Conservation (phyloP, 2,329 filamentous ascomycete genomes). For the Aspergillus chevalieri region DNA sequence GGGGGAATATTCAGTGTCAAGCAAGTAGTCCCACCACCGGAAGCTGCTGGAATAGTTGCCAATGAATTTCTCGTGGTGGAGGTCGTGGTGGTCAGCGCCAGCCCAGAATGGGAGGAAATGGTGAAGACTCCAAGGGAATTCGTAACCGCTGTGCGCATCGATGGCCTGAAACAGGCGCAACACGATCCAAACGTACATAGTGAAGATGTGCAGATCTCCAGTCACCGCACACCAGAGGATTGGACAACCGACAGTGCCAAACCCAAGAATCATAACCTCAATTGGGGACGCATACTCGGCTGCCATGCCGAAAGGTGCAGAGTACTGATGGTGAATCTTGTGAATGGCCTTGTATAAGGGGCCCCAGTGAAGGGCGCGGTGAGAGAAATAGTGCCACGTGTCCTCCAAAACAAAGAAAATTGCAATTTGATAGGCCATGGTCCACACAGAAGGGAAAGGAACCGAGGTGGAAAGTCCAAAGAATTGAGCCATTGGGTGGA, state of each 20-base stretch:
- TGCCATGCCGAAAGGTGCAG: conserved; percentile 89
- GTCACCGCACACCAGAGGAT: conserved; percentile 79
- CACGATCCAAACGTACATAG: conserved; percentile 96
- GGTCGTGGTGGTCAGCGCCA: conserved; percentile 90
- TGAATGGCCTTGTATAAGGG: conserved; percentile 94
- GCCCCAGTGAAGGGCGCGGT: conserved; percentile 88
- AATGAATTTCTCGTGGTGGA: conserved; percentile 97
- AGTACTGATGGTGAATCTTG: conserved; percentile 99
- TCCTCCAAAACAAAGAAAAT: conserved; percentile 96
- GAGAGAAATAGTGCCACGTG: conserved; percentile 96
- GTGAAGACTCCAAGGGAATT: conserved; percentile 95
- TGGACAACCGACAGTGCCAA: conserved; percentile 76
- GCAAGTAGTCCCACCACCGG: conserved; percentile 94
- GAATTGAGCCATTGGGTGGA: conserved; percentile 92
- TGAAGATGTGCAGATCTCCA: conserved; percentile 84
- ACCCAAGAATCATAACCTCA: conserved; percentile 88
- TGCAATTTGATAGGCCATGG: conserved; percentile 83
- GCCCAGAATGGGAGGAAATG: conserved; percentile 98
- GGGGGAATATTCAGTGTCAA: conserved; percentile 88
- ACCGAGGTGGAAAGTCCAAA: conserved; percentile 83
- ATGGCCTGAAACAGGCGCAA: conserved; percentile 94
- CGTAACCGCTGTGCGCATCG: conserved; percentile 94
- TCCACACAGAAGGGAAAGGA: conserved; percentile 79
- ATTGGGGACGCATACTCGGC: conserved; percentile 97
- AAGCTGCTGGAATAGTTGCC: conserved; percentile 98